Base-by-base conservation (phyloP, 768 basidiomycete genomes). In the Vishniacozyma victoriae region DNA sequence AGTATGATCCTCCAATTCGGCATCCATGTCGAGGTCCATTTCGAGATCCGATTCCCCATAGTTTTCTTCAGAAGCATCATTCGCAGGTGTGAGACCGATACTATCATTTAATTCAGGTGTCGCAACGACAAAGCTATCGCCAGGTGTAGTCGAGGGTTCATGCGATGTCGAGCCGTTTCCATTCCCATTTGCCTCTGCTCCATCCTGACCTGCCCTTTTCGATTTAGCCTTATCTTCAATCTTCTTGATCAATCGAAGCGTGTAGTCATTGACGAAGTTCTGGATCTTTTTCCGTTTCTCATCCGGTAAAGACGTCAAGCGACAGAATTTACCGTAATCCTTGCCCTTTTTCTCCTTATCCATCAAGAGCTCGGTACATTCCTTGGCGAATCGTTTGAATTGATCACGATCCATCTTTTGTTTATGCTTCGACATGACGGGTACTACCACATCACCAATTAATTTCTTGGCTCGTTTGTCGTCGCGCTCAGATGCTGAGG, bases 381-480 rank as follows among this genome's bases (percentile, higher is more conserved):
- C 89, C 69, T 90, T 89, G 2, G 95, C 95, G 66, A 95, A 82
- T 67, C 84, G 83, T 78, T 99, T 99, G 79, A 97, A 96, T 44
- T 77, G 69, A 5, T 95, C 90, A 41, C 80, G 79, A 70, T 75
- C 71, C 50, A 95, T 78, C 37, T 82, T 74, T 45, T 82, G 77
- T 42, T 82, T 77, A 64, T 96, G 83, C 75, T 91, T 95, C 49
- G 83, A 86, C 90, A 97, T 91, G 49, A 78, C 82, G 71, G 83
- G 85, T 31, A 99, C 93, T 33, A 99, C 93, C 5, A 93, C 82
- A 1, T 82, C 82, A 5, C 89, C 86, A 15, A 97, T 81, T 27
- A 96, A 77, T 69, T 87, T 87, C 56, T 82, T 65, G 54, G 95
- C 65, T 52, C 80, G 74, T 78, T 90, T 92, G 74, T 95, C 90